A percentile compares a stretch with the other conserved stretches of the same genome.
Evolutionary conservation across 2,329 filamentous ascomycete species (phyloP).

Genomic region (Aureobasidium lini): DNA sequence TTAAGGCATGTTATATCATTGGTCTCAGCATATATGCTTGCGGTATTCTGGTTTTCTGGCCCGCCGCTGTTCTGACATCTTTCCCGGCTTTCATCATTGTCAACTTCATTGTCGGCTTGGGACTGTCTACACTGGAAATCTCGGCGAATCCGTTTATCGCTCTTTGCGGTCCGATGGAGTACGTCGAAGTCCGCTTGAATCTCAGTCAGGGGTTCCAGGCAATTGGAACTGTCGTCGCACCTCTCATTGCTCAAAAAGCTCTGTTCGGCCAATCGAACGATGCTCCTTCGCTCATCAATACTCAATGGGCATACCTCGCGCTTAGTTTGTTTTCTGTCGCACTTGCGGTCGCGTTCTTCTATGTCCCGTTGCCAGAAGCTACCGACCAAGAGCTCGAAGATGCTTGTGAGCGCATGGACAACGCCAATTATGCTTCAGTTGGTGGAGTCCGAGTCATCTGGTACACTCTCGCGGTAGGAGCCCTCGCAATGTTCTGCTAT

Average conservation of each 20-base stretch:
- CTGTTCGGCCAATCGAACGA: slow-evolving; percentile 44
- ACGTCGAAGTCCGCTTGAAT: slow-evolving; percentile 53
- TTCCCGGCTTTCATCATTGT: slow-evolving; percentile 54
- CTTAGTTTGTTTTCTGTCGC: too few relatives aligned
- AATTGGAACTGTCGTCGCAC: slow-evolving; percentile 52
- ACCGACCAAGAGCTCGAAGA: slow-evolving; percentile 53
- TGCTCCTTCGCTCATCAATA: slow-evolving; percentile 48
- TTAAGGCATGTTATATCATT: slow-evolving; percentile 55
- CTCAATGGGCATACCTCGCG: too few relatives aligned
- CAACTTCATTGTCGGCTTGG: slow-evolving; percentile 56
- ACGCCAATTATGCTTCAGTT: slow-evolving; percentile 41
- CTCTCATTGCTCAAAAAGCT: slow-evolving; percentile 51
- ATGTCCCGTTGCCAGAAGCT: slow-evolving; percentile 55
- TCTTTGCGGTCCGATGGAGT: slow-evolving; percentile 53
- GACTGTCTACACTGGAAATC: slow-evolving; percentile 53
- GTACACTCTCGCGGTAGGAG: slow-evolving; percentile 48
- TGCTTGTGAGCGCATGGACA: slow-evolving; percentile 44
- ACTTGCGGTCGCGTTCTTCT: slow-evolving; percentile 53
- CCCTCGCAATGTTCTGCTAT: slow-evolving; percentile 53
- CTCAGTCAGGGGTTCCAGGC: slow-evolving; percentile 56
- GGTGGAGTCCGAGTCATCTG: slow-evolving; percentile 45
- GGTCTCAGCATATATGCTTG: slow-evolving; percentile 56
- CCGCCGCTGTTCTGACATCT: slow-evolving; percentile 54
- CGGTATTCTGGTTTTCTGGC: slow-evolving; percentile 56
- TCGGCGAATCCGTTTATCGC: slow-evolving; percentile 56